phyloP scores from a whole-genome alignment of 2,329 filamentous ascomycete genomes.

The Colletotrichum euphorbiae region DNA sequence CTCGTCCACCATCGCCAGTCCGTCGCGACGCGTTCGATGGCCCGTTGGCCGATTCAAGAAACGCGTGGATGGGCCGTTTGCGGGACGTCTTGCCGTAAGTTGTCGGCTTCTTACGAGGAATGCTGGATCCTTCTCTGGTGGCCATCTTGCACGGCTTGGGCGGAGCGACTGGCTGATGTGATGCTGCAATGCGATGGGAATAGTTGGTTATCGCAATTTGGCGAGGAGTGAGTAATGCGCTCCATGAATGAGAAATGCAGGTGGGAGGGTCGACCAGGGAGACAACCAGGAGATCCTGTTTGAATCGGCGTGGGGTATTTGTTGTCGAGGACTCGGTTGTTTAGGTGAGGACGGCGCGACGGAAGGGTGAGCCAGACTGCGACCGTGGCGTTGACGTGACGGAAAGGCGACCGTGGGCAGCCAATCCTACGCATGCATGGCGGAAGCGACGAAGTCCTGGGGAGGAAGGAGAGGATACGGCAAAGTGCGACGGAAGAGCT shows the following conservation, averaged over 20 bases:
- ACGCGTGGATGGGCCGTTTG: constrained; percentile 37
- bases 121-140: constrained; percentile 32
- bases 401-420: too few relatives aligned
- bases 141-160: constrained; percentile 26
- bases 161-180: background rate
- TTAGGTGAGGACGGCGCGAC: background rate
- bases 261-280: background rate
- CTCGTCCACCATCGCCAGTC: constrained; percentile 4
- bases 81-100: constrained; percentile 40
- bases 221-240: background rate
- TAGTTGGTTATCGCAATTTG: background rate
- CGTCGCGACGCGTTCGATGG: constrained; percentile 24
- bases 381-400: too few relatives aligned
- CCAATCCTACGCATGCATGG: too few relatives aligned
- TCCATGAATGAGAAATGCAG: background rate
- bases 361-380: background rate
- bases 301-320: background rate
- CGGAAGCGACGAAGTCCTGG: too few relatives aligned
- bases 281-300: background rate
- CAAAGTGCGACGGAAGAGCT: too few relatives aligned
- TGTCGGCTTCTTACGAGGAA: constrained; percentile 36
- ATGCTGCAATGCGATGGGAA: background rate
- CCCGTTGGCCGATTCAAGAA: constrained; percentile 30
- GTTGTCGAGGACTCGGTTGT: background rate
- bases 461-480: too few relatives aligned